These are phyloP conservation scores for Cladophialophora chaetospira DNA, from an alignment of 2,329 filamentous ascomycete species.

Conservation along the genomic window DNA sequence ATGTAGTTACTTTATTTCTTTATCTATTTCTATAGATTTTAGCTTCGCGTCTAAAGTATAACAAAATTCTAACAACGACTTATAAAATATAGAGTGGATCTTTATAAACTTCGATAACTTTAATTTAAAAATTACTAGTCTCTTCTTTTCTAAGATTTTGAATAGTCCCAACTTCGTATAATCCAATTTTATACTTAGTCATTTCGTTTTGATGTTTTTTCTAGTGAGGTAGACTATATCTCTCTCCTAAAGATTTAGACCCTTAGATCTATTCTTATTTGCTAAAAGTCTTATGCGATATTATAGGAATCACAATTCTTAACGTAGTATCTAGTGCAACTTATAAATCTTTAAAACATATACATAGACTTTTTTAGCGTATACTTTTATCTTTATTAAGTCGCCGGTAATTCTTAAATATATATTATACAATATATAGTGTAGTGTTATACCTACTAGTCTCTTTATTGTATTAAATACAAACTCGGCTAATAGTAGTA, in stretches of 20 bases:
- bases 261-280: not conserved
- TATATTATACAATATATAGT: no score
- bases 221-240: not conserved
- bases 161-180: not conserved
- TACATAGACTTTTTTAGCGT: not conserved
- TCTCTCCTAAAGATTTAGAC: not conserved
- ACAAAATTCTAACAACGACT: not conserved
- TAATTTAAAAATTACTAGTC: not conserved
- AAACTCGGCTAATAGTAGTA: conserved; percentile 7
- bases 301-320: not conserved
- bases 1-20: not conserved
- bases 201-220: not conserved
- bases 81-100: not conserved
- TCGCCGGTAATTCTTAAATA: no score
- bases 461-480: not conserved
- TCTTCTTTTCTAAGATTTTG: not conserved
- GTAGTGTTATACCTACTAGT: not conserved
- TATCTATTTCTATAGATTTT: not conserved
- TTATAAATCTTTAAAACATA: not conserved
- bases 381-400: not conserved
- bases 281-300: not conserved
- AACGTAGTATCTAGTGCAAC: not conserved
- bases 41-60: not conserved
- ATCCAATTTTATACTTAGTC: not conserved
- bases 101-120: not conserved